A percentile compares a stretch with the other conserved stretches of the same genome.
Conservation (phyloP, 306 rosid species). For the Crotalaria pallida region DNA sequence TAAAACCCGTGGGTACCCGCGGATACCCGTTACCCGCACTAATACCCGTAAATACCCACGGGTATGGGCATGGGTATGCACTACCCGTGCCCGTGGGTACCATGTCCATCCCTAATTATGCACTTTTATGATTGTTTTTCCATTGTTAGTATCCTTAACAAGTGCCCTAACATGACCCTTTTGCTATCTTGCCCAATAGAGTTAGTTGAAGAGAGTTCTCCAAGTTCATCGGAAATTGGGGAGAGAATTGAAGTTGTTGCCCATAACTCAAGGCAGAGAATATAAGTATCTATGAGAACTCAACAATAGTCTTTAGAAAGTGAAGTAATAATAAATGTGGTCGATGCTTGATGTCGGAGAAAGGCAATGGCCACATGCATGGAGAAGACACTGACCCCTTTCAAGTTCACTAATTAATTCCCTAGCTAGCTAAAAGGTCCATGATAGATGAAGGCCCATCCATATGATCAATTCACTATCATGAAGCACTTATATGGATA, state of each 20-base stretch:
- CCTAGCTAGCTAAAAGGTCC: constrained; percentile 21
- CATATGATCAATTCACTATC: too few relatives aligned
- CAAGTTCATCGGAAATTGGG: constrained; percentile 16
- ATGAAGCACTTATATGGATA: constrained; percentile 20
- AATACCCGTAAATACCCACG: too few relatives aligned
- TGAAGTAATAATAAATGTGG: constrained; percentile 28
- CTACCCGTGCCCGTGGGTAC: too few relatives aligned
- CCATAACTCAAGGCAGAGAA: constrained; percentile 14
- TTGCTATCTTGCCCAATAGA: too few relatives aligned
- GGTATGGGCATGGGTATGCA: too few relatives aligned
- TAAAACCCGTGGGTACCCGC: too few relatives aligned
- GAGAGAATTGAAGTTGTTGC: constrained; percentile 20
- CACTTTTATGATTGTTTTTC: too few relatives aligned
- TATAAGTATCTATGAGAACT: background rate
- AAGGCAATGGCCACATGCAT: constrained; percentile 20
- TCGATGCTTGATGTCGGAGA: constrained; percentile 34
- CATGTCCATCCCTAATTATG: too few relatives aligned
- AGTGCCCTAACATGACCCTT: too few relatives aligned
- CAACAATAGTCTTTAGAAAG: background rate
- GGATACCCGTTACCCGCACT: too few relatives aligned
- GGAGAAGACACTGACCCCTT: constrained; percentile 21
- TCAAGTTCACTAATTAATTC: constrained; percentile 13
- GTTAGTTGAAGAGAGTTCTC: background rate
- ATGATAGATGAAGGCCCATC: constrained; percentile 32
- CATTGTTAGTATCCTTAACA: too few relatives aligned